Conservation (phyloP, 164 flowering plant genomes). For the Vitis cinerea region DNA sequence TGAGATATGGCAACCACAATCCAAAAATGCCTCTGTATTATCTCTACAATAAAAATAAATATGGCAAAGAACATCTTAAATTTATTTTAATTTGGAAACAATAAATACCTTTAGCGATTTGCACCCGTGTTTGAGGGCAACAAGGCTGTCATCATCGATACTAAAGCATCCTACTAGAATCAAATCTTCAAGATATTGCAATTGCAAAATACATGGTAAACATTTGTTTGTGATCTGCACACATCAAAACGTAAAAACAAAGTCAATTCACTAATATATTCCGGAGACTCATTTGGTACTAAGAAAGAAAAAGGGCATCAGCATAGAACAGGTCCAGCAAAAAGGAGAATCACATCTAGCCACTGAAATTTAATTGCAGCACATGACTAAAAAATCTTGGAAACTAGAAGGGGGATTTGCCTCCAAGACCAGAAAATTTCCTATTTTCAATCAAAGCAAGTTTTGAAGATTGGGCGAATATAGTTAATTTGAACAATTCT, state of each 20-base stretch:
- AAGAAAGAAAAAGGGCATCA: too few relatives aligned
- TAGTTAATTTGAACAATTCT: background rate
- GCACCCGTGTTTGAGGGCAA: slow-evolving; percentile 52
- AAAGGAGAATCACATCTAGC: background rate
- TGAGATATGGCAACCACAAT: background rate
- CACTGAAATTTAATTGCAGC: background rate
- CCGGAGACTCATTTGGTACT: too few relatives aligned
- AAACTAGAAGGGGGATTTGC: too few relatives aligned
- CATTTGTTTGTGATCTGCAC: slow-evolving; percentile 78
- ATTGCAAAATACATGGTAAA: slow-evolving; percentile 53
- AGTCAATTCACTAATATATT: too few relatives aligned
- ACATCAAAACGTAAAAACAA: slow-evolving; percentile 2
- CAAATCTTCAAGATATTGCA: slow-evolving; percentile 70
- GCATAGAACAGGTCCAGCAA: background rate
- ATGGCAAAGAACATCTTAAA: too few relatives aligned
- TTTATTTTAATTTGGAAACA: background rate
- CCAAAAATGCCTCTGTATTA: background rate
- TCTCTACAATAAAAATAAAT: background rate
- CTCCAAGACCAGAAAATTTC: too few relatives aligned
- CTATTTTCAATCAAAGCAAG: too few relatives aligned
- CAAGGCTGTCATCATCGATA: slow-evolving; percentile 71
- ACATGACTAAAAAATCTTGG: background rate
- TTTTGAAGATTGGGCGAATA: too few relatives aligned
- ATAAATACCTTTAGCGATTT: slow-evolving; percentile 63
- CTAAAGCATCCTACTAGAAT: slow-evolving; percentile 76